Percentiles rank a stretch among this genome's conserved stretches.
These are phyloP conservation scores for Arxiozyma telluris DNA, from an alignment of 1,139 yeast species.

Conservation along the genomic window DNA sequence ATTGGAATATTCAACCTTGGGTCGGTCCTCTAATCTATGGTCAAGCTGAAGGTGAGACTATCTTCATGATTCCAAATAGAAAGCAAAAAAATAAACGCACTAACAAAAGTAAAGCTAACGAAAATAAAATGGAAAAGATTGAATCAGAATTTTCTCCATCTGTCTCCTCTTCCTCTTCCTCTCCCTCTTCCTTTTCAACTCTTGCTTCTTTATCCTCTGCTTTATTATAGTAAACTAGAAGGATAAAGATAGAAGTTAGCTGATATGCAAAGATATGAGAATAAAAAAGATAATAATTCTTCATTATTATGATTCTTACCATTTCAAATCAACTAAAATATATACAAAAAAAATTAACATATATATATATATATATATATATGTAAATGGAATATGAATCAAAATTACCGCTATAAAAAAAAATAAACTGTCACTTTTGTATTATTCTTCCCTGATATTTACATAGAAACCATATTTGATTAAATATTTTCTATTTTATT, in stretches of 20 bases:
- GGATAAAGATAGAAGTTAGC: too few species aligned
- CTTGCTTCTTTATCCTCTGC: not conserved
- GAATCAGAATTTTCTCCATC: not conserved
- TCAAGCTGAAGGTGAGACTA: slow-evolving; percentile 35
- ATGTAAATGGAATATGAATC: not conserved
- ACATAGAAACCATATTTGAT: not conserved
- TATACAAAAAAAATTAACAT: too few species aligned
- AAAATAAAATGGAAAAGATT: not conserved
- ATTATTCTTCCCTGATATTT: too few species aligned
- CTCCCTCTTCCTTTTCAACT: not conserved
- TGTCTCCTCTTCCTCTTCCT: not conserved
- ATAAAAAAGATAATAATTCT: not conserved
- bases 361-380: too few species aligned
- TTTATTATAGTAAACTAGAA: too few species aligned
- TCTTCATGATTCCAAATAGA: slow-evolving; percentile 1
- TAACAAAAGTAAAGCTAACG: not conserved
- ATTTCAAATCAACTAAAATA: too few species aligned
- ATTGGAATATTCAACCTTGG: slow-evolving; percentile 90
- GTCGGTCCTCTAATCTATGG: slow-evolving; percentile 77
- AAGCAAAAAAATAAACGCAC: not conserved
- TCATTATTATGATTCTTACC: not conserved
- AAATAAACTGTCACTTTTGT: not conserved
- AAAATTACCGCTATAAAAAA: too few species aligned
- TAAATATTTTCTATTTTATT: not conserved
- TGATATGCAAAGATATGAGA: not conserved